These are phyloP conservation scores for Multifurca ochricompacta DNA, from an alignment of 768 basidiomycete genomes.

Conservation along the genomic window DNA sequence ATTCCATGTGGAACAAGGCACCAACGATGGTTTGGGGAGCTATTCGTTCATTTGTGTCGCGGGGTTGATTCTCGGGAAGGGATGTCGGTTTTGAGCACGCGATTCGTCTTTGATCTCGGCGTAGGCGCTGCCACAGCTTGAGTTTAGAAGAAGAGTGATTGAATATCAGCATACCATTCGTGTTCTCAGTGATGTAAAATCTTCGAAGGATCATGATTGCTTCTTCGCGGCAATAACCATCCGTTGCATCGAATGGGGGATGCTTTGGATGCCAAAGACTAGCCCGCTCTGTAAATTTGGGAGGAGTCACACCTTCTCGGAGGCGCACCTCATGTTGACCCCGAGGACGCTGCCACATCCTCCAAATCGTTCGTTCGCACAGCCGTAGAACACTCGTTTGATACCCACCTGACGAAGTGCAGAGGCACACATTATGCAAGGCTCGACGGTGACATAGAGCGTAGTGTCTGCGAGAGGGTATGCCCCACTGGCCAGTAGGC, in stretches of 20 bases:
- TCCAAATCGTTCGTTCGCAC: conserved; percentile 92
- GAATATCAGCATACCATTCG: conserved; percentile 57
- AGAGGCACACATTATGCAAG: conserved; percentile 98
- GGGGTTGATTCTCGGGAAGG: conserved; percentile 19
- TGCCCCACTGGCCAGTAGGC: conserved; percentile 21
- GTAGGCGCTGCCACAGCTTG: conserved; percentile 56
- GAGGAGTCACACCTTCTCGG: not conserved
- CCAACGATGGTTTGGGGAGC: not conserved
- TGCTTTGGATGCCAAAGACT: conserved; percentile 71
- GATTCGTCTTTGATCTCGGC: conserved; percentile 80
- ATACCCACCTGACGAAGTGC: conserved; percentile 93
- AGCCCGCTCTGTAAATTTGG: conserved; percentile 1
- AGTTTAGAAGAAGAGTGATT: not conserved
- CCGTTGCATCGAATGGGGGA: conserved; percentile 62
- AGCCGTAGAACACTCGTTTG: conserved; percentile 84
- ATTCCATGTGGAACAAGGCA: not conserved
- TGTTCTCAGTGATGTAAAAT: conserved; percentile 83
- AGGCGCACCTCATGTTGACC: conserved; percentile 64
- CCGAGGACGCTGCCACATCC: conserved; percentile 93
- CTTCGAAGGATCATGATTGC: conserved; percentile 53
- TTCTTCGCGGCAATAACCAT: conserved; percentile 41
- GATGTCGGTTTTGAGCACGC: conserved; percentile 82
- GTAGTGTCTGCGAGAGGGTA: conserved; percentile 73
- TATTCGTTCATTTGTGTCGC: conserved; percentile 6
- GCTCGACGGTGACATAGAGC: conserved; percentile 97